Evolutionary conservation across 768 basidiomycete genomes (phyloP), one percentile per base, ranked within the genome.

Genomic region (Coprinopsis marcescibilis): DNA sequence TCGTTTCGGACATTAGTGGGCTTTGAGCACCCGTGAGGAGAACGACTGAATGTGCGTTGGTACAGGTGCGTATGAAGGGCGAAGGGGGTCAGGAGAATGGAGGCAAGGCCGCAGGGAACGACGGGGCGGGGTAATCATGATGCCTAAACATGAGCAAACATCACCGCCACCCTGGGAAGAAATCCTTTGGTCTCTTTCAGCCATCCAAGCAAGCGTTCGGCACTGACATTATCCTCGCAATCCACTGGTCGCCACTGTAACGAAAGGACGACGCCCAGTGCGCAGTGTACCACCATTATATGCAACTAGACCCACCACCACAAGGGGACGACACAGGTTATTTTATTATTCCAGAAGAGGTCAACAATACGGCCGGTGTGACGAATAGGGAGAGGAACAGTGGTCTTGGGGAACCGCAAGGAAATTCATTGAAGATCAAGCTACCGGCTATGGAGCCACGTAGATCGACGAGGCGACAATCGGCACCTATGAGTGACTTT

Each of bases 401-500:
- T 48, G 35, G 51, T 36, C 26, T 43, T 37, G 32, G 20, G 23
- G 17, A 24, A n/a, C 40, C 26, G 20, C 39, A 46, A 32, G 50
- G 49, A 10, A 33, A 26, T 53, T 26, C 44, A 50, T 24, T 49
- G 56, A 17, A 50, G 55, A 65, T 66, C 50, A 65, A 58, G 45
- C 47, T 66, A 33, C 65, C 63, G 21, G 49, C 59, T 13, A 55
- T 36, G 43, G 53, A 37, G 57, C 57, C 52, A 48, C 58, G 19
- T 61, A 65, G 37, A 67, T 68, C 67, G 0, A 59, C 55, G 25
- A 67, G 34, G 52, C 57, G 30, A 59, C 63, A 24, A 60, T 55
- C 11, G 60, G 60, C n/a, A 66, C 68, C 12, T n/a, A n/a, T n/a
- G 60, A 59, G 61, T 0, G 61, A 65, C 15, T 75, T 73, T 39